Conservation (phyloP, 768 basidiomycete species). For the Chalciporus pseudorubinellus region DNA sequence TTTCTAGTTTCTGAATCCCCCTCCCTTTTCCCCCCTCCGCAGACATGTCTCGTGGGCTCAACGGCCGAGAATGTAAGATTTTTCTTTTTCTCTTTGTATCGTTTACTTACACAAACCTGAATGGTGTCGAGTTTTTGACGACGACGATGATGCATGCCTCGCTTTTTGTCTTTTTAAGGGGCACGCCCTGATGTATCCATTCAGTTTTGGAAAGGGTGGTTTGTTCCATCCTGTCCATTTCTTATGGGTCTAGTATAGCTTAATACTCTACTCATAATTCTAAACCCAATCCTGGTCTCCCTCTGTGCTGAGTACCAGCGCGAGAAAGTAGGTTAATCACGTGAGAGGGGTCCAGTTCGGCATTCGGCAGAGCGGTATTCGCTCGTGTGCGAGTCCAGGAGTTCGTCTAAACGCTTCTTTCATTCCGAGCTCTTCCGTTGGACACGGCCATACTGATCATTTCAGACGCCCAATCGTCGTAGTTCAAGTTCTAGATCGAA, state of each 20-base stretch:
- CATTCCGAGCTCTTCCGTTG: background rate
- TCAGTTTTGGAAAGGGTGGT: slow-evolving; percentile 17
- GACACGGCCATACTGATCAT: no score
- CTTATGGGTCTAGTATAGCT: slow-evolving; percentile 27
- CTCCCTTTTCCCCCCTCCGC: background rate
- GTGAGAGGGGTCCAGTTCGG: no score
- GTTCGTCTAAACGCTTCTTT: no score
- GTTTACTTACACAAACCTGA: background rate
- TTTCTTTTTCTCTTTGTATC: background rate
- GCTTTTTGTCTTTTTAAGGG: background rate
- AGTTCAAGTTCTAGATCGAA: no score
- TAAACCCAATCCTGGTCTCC: slow-evolving; percentile 11
- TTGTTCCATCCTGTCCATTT: background rate
- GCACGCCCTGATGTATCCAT: background rate
- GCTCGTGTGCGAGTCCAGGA: no score
- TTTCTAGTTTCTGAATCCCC: background rate
- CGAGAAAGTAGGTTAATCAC: background rate
- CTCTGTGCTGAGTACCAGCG: background rate
- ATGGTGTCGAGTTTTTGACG: background rate
- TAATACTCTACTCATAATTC: slow-evolving; percentile 27
- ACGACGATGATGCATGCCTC: background rate
- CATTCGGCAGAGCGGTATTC: background rate
- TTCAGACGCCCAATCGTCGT: no score
- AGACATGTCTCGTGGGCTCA: background rate
- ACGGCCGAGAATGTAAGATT: background rate